phyloP scores from a whole-genome alignment of 257 asterid genomes.

The Jacaranda mimosifolia region DNA sequence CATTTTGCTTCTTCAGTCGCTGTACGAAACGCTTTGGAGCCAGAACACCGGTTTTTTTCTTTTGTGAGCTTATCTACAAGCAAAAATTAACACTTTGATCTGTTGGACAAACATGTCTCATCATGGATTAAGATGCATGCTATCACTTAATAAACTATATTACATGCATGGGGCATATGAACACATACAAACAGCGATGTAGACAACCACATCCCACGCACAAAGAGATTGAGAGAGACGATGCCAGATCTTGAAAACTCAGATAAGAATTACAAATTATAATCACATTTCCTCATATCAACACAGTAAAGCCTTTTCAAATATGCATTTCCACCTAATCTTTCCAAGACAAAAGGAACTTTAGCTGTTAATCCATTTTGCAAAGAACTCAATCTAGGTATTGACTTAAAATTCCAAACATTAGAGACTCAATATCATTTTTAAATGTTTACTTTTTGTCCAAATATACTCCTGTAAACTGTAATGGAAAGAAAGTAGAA shows the following conservation, averaged over 20 bases:
- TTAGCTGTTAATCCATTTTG: no score
- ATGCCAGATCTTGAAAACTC: neutral
- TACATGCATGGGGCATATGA: conserved; percentile 7
- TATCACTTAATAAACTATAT: conserved; percentile 30
- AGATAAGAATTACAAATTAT: neutral
- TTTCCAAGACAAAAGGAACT: no score
- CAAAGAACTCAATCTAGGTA: no score
- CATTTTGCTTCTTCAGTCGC: conserved; percentile 88
- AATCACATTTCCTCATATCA: no score
- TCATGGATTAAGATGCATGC: conserved; percentile 21
- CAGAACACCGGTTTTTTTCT: conserved; percentile 92
- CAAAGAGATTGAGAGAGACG: neutral
- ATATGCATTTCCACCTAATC: no score
- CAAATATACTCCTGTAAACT: no score
- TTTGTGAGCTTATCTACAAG: conserved; percentile 84
- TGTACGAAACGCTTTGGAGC: conserved; percentile 96
- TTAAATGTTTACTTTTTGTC: no score
- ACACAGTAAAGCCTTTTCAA: no score
- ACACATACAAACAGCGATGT: neutral
- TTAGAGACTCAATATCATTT: no score
- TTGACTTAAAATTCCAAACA: no score
- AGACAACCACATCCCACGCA: neutral
- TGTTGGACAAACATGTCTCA: conserved; percentile 9
- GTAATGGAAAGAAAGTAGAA: no score
- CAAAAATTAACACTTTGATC: conserved; percentile 31